Base-by-base conservation (phyloP, 108 stramenopile species). In the Cyclotella cryptica region DNA sequence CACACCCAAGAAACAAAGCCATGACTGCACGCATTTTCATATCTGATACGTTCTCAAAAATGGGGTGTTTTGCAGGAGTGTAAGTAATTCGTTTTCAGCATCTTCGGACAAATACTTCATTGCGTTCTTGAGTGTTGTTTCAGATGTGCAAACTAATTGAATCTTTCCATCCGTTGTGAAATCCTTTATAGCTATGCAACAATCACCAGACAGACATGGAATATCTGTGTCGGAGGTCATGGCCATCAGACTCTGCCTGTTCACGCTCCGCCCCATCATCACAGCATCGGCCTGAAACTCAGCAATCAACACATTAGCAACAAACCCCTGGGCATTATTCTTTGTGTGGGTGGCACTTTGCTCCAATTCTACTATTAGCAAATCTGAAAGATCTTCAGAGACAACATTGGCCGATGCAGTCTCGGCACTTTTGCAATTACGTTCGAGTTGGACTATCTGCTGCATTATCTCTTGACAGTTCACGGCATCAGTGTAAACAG, bases 281-380 rank as follows among this genome's bases (percentile, higher is more conserved):
- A 63, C n/a, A 19, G 66, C 72, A 74, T 74, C 79, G 0, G 79
- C 72, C 61, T 80, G 79, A 22, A 60, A 74, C 61, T 80, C 49
- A 28, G 71, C 78, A 24, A 17, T 72, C 17, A 79, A 18, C 24
- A 79, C 71, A 27, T 6, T 17, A 15, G 3, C 44, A 6, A 80
- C 72, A 53, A 49, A 74, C 10, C 79, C 79, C 2, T 72, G 51
- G 26, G 62, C 47, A 22, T 52, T 58, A 28, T 62, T 78, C 22
- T 15, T 27, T 9, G 12, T 19, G 58, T 79, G 64, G 12, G 78
- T 61, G 35, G 21, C 8, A 69, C 27, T 47, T n/a, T 26, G 19
- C 5, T 63, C 28, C 4, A 79, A 18, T 28, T 66, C 72, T 15
- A 28, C 43, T 35, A 54, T 44, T 21, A 79, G 59, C 15, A 18